Evolutionary conservation across 805 yeast species (phyloP), one percentile per base, ranked within the genome.

Genomic region (Metschnikowia proteae): DNA sequence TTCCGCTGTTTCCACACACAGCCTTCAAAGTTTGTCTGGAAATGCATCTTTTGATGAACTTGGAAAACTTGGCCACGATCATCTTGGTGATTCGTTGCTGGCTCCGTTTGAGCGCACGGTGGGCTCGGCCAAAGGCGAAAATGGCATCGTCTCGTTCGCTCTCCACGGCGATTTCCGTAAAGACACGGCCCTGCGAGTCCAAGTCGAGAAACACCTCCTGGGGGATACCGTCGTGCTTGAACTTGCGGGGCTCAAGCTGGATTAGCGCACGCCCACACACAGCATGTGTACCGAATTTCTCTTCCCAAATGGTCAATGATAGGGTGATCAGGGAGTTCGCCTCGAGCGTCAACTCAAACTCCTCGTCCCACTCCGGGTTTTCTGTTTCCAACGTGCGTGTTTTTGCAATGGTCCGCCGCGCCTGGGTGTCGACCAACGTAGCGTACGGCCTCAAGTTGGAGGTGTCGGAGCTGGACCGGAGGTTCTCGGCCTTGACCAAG

Each of bases 351-450:
- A 71, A 50, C 62, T 89, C 96, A 62, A 89, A 88, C 48, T 86
- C 87, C 68, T 91, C 96, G 58, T 88, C 87, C 95, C 95, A 92
- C 11, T 77, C 79, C 0, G 97, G 97, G 57, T 82, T 81, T 31
- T 78, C 67, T 4, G 83, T 79, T 29, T 74, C 71, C 3, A 86
- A 71, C 0, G 83, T 77, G 56, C 87, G 73, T 0, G 98, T 91
- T 51, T 80, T 82, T 2, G 86, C 91, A 31, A 87, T 68, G 28
- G 81, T 81, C 45, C 69, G 73, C 34, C 79, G 72, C 2, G 74
- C 73, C 34, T 65, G 65, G 4, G 83, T 76, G 57, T 86, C 89
- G 5, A 79, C 71, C 11, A 88, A 59, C 0, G 88, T 79, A 1
- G 85, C 83, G 55, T 82, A 82, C 0, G 88, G 77, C 53, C 79